These are phyloP conservation scores for Colletotrichum horii DNA, from an alignment of 2,329 filamentous ascomycete species.

Conservation along the genomic window DNA sequence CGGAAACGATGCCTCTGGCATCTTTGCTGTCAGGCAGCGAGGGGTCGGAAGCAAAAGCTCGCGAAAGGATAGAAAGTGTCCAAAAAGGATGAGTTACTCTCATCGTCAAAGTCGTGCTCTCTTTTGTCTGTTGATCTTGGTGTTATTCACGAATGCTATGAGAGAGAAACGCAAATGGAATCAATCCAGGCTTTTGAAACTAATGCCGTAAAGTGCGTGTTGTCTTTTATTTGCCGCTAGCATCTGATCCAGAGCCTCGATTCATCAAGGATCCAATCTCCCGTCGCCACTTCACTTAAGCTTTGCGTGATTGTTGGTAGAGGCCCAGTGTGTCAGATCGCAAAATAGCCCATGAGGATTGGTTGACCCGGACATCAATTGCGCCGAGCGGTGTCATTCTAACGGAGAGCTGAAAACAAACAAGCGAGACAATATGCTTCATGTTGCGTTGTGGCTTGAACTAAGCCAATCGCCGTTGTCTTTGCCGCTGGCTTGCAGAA, in stretches of 20 bases:
- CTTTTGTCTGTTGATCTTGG: background rate
- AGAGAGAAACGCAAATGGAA: background rate
- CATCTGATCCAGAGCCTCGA: background rate
- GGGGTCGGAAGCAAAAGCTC: background rate
- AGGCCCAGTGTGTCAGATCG: background rate
- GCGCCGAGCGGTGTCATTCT: background rate
- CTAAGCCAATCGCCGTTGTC: background rate
- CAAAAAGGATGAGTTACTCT: background rate
- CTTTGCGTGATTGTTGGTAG: background rate
- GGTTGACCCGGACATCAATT: background rate
- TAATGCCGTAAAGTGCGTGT: background rate
- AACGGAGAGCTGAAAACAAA: background rate
- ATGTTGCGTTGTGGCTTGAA: background rate
- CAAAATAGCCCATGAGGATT: background rate
- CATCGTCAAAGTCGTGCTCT: background rate
- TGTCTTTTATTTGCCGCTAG: background rate
- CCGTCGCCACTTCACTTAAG: background rate
- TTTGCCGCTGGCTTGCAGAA: background rate
- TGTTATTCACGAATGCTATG: background rate
- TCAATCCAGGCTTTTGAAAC: background rate
- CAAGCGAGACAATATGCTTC: background rate
- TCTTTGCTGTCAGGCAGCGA: background rate
- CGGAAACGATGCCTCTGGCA: background rate
- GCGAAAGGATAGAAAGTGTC: background rate
- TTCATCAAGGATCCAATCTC: background rate